Evolutionary conservation across 768 basidiomycete species (phyloP).

Genomic region (Phylloporus arenicola): DNA sequence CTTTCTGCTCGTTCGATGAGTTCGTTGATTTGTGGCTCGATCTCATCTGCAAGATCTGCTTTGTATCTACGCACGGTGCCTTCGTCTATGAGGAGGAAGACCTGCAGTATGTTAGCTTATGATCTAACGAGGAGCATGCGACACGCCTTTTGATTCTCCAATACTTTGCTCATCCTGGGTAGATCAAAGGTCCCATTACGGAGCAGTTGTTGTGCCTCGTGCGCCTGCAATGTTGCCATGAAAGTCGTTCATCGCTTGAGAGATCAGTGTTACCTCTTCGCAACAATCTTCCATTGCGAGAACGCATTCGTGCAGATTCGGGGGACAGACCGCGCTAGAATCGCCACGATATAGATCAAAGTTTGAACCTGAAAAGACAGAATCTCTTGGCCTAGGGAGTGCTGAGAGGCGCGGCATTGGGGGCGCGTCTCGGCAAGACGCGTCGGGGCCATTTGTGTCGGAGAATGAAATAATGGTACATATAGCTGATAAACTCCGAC

Average conservation of each 20-base stretch:
- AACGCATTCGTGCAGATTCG: conserved; percentile 70
- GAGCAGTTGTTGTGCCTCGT: conserved; percentile 64
- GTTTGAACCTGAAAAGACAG: conserved; percentile 66
- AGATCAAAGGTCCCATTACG: conserved; percentile 68
- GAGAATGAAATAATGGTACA: conserved; percentile 23
- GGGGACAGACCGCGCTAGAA: conserved; percentile 60
- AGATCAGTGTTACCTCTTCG: conserved; percentile 50
- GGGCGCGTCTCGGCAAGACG: conserved; percentile 12
- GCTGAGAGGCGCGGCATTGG: conserved; percentile 46
- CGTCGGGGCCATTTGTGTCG: conserved; percentile 15
- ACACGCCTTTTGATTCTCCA: conserved; percentile 62
- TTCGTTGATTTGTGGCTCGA: conserved; percentile 76
- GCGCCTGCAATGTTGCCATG: conserved; percentile 38
- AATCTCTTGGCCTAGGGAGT: conserved; percentile 50
- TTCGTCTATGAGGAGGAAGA: conserved; percentile 72
- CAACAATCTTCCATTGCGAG: conserved; percentile 76
- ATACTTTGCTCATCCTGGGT: conserved; percentile 60
- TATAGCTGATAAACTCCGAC: conserved; percentile 26
- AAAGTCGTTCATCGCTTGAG: not conserved
- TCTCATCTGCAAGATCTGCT: conserved; percentile 67
- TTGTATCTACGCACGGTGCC: conserved; percentile 70
- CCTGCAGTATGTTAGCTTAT: conserved; percentile 36
- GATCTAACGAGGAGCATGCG: not conserved
- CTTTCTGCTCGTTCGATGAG: conserved; percentile 67
- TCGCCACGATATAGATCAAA: conserved; percentile 63